Conservation (phyloP, 1,284 basidiomycete species). For the Sporisorium reilianum region DNA sequence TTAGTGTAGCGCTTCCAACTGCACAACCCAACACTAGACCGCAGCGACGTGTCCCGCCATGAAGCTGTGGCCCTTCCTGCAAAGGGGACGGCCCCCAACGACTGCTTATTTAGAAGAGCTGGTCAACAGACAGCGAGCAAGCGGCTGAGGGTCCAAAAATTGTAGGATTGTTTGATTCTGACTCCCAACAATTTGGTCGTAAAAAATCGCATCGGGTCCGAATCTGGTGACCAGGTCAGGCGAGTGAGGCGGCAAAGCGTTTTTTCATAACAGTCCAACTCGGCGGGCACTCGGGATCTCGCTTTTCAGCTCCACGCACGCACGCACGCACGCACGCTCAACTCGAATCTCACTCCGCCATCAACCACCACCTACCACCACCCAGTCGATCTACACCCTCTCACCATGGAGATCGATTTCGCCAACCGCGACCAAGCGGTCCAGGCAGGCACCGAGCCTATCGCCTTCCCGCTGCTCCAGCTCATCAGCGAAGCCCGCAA, state of each 20-base stretch:
- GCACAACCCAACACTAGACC: too few species aligned
- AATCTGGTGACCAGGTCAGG: slow-evolving; percentile 21
- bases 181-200: background rate
- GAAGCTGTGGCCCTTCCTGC: too few species aligned
- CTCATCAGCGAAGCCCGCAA: slow-evolving; percentile 88
- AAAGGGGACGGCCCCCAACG: too few species aligned
- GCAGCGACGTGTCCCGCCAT: too few species aligned
- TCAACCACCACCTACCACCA: background rate
- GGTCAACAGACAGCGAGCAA: too few species aligned
- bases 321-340: background rate
- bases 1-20: too few species aligned
- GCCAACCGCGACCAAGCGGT: slow-evolving; percentile 30
- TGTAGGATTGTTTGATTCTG: background rate
- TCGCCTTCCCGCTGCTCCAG: slow-evolving; percentile 76
- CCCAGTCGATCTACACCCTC: background rate
- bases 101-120: too few species aligned
- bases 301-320: too few species aligned
- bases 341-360: background rate
- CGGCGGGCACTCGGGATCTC: too few species aligned
- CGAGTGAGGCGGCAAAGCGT: slow-evolving; percentile 22
- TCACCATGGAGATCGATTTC: slow-evolving; percentile 43
- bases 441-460: slow-evolving; percentile 22
- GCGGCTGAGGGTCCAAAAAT: too few species aligned
- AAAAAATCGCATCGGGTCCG: slow-evolving; percentile 15
- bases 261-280: too few species aligned